phyloP scores from a whole-genome alignment of 2,329 filamentous ascomycete species.

The Hortaea werneckii region DNA sequence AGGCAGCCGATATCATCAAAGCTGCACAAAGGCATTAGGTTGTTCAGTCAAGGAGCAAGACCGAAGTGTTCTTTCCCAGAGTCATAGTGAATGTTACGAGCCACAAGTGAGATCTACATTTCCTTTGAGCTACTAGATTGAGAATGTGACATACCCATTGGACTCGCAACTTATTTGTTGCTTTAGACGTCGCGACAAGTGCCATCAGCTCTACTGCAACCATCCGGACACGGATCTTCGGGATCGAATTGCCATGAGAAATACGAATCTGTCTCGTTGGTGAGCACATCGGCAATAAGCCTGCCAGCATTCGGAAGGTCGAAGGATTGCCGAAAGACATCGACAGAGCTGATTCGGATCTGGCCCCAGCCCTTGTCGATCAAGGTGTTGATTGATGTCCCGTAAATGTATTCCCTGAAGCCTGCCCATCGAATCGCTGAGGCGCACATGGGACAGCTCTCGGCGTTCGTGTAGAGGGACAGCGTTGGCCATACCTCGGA shows the following conservation, averaged over 20 bases:
- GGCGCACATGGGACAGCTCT: background rate
- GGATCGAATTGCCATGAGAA: background rate
- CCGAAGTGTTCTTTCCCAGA: too few relatives aligned
- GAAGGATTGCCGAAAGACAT: background rate
- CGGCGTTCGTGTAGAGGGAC: background rate
- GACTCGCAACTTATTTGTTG: too few relatives aligned
- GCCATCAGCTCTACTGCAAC: background rate
- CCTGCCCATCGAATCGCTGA: background rate
- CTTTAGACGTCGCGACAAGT: too few relatives aligned
- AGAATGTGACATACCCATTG: too few relatives aligned
- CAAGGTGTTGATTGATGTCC: background rate
- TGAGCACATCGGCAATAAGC: background rate
- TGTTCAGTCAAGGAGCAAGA: background rate
- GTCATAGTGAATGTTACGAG: too few relatives aligned
- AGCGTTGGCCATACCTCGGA: background rate
- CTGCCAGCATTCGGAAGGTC: background rate
- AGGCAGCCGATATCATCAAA: slow-evolving; percentile 26
- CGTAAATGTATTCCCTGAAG: background rate
- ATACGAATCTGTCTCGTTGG: background rate
- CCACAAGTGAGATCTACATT: too few relatives aligned
- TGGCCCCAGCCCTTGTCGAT: background rate
- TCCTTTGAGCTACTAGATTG: too few relatives aligned
- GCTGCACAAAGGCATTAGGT: background rate
- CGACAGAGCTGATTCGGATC: background rate
- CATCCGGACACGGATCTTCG: background rate